These are phyloP conservation scores for Allium cepa DNA, from an alignment of 106 monocot species.

Conservation along the genomic window DNA sequence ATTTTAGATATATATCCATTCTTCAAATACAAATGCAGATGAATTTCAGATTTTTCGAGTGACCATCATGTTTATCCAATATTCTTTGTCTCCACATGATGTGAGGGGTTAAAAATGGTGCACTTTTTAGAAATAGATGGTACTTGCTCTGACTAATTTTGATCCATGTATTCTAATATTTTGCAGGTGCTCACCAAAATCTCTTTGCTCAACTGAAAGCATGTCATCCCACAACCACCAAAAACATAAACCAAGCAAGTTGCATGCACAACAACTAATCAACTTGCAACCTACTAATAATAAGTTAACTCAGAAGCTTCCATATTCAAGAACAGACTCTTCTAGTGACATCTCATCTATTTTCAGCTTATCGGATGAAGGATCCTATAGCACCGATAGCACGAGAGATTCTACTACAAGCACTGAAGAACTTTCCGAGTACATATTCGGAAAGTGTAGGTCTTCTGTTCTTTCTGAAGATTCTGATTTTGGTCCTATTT, in stretches of 20 bases:
- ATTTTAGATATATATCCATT: too few species aligned
- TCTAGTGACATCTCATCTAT: slow-evolving; percentile 34
- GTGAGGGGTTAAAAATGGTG: too few species aligned
- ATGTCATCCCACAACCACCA: slow-evolving; percentile 5
- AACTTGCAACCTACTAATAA: not conserved
- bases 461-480: slow-evolving; percentile 16
- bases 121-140: too few species aligned
- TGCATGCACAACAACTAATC: not conserved
- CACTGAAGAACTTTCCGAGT: slow-evolving; percentile 30
- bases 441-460: slow-evolving; percentile 12
- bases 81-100: too few species aligned
- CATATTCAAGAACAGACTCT: slow-evolving; percentile 15
- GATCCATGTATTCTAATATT: not conserved
- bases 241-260: slow-evolving; percentile 10
- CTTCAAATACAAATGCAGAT: too few species aligned
- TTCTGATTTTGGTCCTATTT: slow-evolving; percentile 7
- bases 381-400: slow-evolving; percentile 48
- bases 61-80: too few species aligned
- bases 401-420: slow-evolving; percentile 40
- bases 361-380: slow-evolving; percentile 40
- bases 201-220: slow-evolving; percentile 25
- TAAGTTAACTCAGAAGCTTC: slow-evolving; percentile 1
- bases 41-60: too few species aligned
- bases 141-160: too few species aligned
- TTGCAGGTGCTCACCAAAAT: slow-evolving; percentile 40